These are phyloP conservation scores for Rhododendron ovatum DNA, from an alignment of 148 eudicot species.

Conservation along the genomic window DNA sequence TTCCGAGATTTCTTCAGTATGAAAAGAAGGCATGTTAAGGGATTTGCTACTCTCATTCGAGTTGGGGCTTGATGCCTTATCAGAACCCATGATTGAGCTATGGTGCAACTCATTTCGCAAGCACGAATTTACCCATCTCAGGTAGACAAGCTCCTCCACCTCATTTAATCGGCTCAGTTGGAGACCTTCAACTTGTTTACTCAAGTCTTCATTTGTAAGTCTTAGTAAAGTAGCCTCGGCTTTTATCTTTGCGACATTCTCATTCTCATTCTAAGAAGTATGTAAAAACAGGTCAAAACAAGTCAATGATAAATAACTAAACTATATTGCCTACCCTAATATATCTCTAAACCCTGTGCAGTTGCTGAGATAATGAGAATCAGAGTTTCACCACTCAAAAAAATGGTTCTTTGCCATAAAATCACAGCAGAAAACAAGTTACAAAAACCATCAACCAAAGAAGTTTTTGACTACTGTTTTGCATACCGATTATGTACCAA, in stretches of 20 bases:
- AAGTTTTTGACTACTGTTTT: background rate
- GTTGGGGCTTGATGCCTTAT: constrained; percentile 26
- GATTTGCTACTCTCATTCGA: constrained; percentile 25
- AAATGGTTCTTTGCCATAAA: background rate
- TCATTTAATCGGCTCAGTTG: constrained; percentile 73
- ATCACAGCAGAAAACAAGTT: background rate
- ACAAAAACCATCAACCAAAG: background rate
- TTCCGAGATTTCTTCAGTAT: constrained; percentile 33
- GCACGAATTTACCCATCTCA: constrained; percentile 81
- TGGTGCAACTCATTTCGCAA: constrained; percentile 56
- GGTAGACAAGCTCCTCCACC: constrained; percentile 79
- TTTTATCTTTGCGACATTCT: constrained; percentile 47
- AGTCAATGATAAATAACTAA: background rate
- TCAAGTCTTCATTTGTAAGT: constrained; percentile 61
- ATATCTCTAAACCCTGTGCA: background rate
- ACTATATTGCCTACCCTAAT: background rate
- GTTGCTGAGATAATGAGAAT: background rate
- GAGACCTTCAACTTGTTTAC: constrained; percentile 82
- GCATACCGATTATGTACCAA: background rate
- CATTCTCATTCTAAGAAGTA: constrained; percentile 37
- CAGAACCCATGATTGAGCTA: constrained; percentile 25
- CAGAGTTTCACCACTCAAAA: background rate
- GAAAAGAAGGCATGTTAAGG: constrained; percentile 21
- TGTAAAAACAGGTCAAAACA: background rate
- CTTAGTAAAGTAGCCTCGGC: constrained; percentile 56